Conservation (phyloP, 2,329 filamentous ascomycete genomes). For the Macrophomina pseudophaseolina region DNA sequence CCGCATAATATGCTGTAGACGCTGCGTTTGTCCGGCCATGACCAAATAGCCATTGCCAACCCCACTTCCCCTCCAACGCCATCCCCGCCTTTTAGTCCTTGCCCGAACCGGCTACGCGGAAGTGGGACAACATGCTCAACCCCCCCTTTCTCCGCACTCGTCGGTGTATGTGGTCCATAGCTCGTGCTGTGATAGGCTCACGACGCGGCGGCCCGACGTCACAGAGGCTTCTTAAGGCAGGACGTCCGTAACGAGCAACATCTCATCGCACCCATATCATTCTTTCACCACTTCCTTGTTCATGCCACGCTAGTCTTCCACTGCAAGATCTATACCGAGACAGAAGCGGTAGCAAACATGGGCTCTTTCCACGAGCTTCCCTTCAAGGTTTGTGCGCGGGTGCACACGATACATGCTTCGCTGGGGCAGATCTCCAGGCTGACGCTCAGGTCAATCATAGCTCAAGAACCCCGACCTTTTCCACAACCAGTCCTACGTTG, state of each 20-base stretch:
- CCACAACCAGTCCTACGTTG: slow-evolving; percentile 58
- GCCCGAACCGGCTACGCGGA: slow-evolving; percentile 13
- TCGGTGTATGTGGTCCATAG: background rate
- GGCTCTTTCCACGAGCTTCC: slow-evolving; percentile 42
- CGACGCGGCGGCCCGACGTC: background rate
- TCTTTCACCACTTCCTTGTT: background rate
- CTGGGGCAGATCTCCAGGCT: background rate
- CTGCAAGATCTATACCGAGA: background rate
- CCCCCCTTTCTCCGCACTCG: slow-evolving; percentile 7
- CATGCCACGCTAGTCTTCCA: background rate
- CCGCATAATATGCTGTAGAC: background rate
- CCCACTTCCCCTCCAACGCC: background rate
- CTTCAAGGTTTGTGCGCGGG: slow-evolving; percentile 46
- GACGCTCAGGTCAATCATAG: slow-evolving; percentile 37
- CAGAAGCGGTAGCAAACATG: slow-evolving; percentile 30
- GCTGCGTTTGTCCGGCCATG: background rate
- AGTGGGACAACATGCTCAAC: background rate
- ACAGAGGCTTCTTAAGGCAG: slow-evolving; percentile 6
- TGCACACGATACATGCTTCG: background rate
- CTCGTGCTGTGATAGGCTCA: background rate
- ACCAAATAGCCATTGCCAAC: background rate
- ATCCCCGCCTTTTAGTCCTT: slow-evolving; percentile 2
- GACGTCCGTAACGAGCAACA: background rate
- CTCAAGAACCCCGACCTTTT: slow-evolving; percentile 61
- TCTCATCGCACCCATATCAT: background rate